Conservation (phyloP, 805 yeast species). For the Yarrowia keelungensis region DNA sequence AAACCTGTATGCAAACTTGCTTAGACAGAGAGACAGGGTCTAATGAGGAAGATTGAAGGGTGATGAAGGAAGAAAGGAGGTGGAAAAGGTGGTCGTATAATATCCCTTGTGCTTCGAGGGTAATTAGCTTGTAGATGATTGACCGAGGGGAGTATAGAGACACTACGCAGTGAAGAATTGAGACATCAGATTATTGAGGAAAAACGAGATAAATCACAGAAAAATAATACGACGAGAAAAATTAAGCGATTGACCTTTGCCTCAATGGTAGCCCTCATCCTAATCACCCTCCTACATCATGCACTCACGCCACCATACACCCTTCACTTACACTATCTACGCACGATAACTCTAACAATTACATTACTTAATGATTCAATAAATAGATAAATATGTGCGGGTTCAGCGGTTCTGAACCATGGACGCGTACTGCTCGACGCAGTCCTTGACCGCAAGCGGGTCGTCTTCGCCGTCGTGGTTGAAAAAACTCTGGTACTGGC, state of each 20-base stretch:
- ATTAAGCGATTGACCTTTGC: too few relatives aligned
- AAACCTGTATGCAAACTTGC: conserved; percentile 8
- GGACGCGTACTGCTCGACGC: conserved; percentile 25
- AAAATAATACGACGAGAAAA: too few relatives aligned
- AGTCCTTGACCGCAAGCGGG: conserved; percentile 4
- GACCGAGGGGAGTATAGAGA: too few relatives aligned
- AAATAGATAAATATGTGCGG: conserved; percentile 25
- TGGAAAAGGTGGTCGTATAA: background rate
- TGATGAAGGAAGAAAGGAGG: background rate
- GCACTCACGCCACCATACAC: too few relatives aligned
- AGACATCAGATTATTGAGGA: too few relatives aligned
- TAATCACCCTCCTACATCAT: too few relatives aligned
- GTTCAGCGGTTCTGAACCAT: conserved; percentile 18
- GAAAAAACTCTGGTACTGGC: conserved; percentile 23
- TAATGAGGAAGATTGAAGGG: background rate
- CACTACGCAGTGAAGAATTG: too few relatives aligned
- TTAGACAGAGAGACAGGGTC: background rate
- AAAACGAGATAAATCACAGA: too few relatives aligned
- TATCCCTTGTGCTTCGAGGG: too few relatives aligned
- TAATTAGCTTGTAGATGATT: too few relatives aligned
- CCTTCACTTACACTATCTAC: background rate
- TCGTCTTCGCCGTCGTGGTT: conserved; percentile 29
- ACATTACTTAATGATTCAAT: background rate
- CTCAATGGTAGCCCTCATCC: too few relatives aligned
- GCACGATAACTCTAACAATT: background rate